Base-by-base conservation (phyloP, 192 early-diverging fungal genomes). In the Entophlyctis helioformis region DNA sequence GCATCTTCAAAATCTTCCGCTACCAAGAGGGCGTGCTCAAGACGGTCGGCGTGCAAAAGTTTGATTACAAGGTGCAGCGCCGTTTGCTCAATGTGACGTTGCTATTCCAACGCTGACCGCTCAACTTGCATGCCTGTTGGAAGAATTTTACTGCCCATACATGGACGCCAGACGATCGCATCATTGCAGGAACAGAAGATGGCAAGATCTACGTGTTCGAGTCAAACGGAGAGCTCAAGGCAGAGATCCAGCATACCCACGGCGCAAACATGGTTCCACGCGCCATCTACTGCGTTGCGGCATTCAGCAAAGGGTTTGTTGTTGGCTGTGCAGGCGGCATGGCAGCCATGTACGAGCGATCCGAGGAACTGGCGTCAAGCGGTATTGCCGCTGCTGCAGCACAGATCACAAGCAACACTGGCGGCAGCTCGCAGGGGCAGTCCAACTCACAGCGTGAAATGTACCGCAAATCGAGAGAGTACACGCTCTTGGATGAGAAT, bases 111-210 rank as follows among this genome's bases (percentile, higher is more conserved):
- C 24, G 23, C 22, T 36, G 36, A 50, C 36, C 4, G 3, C 16
- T 38, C 15, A 16, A 38, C 5, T 38, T 15, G 15, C 16, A 38
- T 38, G 20, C 6, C 8, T 5, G 12, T 28, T n/a, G 8, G 22
- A 71, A n/a, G 66, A 74, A 72, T 46, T 64, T 67, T 37, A 22
- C 59, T 10, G 58, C 59, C 24, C 74, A 76, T 40, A 59, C 56
- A 45, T 76, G 74, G 74, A 56, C 59, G 22, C 36, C 42, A 13
- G 11, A 6, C 19, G 22, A 24, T 51, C 2, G 1, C 41, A 42
- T 42, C 24, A 3, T 4, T 20, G 41, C 12, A 7, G 7, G 41
- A 8, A 15, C 25, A 37, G 47, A 16, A 26, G 10, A 44, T 45
- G 9, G 35, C 44, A 4, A 8, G 4, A 11, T 31, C 29, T 31